Conservation (phyloP, 139 green algal species). For the Coelastrella sp. region DNA sequence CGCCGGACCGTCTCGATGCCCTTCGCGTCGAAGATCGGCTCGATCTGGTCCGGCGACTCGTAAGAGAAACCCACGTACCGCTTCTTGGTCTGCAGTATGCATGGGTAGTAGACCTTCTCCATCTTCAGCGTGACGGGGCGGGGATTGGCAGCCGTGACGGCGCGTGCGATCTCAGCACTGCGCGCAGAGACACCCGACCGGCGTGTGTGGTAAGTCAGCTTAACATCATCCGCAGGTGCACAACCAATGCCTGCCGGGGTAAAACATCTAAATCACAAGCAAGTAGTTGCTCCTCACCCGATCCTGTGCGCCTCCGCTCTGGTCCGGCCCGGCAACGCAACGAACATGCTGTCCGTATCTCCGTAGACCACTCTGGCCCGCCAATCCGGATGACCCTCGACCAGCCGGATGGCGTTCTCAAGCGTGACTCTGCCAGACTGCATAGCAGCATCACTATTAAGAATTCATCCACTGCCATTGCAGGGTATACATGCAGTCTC, state of each 20-base stretch:
- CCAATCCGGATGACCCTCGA: constrained; percentile 78
- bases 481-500: not conserved
- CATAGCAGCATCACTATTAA: not conserved
- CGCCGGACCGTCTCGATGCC: constrained; percentile 94
- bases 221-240: too few relatives aligned
- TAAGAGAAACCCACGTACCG: constrained; percentile 96
- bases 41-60: constrained; percentile 78
- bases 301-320: constrained; percentile 85
- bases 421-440: constrained; percentile 86
- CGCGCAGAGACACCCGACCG: too few relatives aligned
- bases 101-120: constrained; percentile 98
- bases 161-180: constrained; percentile 83
- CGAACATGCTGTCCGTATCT: constrained; percentile 95
- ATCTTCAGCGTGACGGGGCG: constrained; percentile 91
- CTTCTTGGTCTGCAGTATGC: constrained; percentile 97
- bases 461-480: not conserved
- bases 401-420: constrained; percentile 88
- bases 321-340: constrained; percentile 84
- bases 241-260: too few relatives aligned
- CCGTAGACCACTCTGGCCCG: constrained; percentile 83
- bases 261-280: too few relatives aligned
- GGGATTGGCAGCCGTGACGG: constrained; percentile 90
- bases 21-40: constrained; percentile 84
- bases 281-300: constrained; percentile 53
- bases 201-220: too few relatives aligned